A percentile compares a stretch with the other conserved stretches of the same genome.
These are phyloP conservation scores for Hordeum vulgare DNA, from an alignment of 176 grass and related monocot species.

Conservation along the genomic window MorexV3_pseudomolecules_assembly NC_058520.1:571866238-571866737, in stretches of 20 bases:
- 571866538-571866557: not conserved
- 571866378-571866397: not conserved
- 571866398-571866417: conserved; percentile 22
- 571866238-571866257: conserved; percentile 89
- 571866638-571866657: not conserved
- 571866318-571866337: conserved; percentile 48
- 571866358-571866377: not conserved
- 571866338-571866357: conserved; percentile 15
- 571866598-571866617: not conserved
- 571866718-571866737: not conserved
- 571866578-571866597: not conserved
- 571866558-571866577: not conserved
- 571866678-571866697: not conserved
- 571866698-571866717: not conserved
- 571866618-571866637: not conserved
- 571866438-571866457: conserved; percentile 49
- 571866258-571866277: conserved; percentile 84
- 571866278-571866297: conserved; percentile 46
- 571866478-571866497: conserved; percentile 20
- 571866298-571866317: conserved; percentile 51
- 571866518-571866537: not conserved
- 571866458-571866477: conserved; percentile 83
- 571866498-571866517: not conserved
- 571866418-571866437: conserved; percentile 59
- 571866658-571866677: not conserved